phyloP scores from a whole-genome alignment of 2,329 filamentous ascomycete species.

The Fusarium brachygibbosum region DNA sequence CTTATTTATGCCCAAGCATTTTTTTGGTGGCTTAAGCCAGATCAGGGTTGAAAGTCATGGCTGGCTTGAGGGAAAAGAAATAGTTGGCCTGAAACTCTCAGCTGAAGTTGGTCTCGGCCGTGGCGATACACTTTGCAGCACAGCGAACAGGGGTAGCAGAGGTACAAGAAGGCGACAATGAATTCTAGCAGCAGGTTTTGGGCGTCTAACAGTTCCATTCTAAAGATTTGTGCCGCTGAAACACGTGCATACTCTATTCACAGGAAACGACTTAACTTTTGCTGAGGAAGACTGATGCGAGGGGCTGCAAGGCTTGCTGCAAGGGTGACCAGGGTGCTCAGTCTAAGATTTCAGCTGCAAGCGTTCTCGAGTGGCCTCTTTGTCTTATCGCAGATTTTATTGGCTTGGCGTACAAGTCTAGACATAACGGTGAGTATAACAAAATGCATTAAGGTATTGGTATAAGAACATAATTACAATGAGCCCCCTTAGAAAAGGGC shows the following conservation, averaged over 20 bases:
- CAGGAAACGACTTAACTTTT: not conserved
- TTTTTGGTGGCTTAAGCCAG: not conserved
- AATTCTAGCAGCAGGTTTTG: no score
- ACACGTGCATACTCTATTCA: not conserved
- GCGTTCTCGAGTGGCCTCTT: not conserved
- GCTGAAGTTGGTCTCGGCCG: not conserved
- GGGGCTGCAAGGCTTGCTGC: not conserved
- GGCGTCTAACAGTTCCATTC: no score
- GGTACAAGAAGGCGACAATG: no score
- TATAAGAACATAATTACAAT: not conserved
- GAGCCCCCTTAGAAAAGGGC: not conserved
- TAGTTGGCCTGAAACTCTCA: not conserved
- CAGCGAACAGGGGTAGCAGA: not conserved
- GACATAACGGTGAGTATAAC: accelerated
- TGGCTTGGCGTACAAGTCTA: not conserved
- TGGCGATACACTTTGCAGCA: not conserved
- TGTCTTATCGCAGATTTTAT: not conserved
- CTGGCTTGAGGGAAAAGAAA: not conserved
- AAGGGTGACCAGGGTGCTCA: not conserved
- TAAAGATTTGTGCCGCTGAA: not conserved
- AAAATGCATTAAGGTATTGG: not conserved
- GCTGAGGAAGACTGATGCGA: no score
- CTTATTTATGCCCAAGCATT: not conserved
- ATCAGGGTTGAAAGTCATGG: not conserved
- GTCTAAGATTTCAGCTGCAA: not conserved